Conservation (phyloP, 768 basidiomycete species). For the Pleurotus sapidus region DNA sequence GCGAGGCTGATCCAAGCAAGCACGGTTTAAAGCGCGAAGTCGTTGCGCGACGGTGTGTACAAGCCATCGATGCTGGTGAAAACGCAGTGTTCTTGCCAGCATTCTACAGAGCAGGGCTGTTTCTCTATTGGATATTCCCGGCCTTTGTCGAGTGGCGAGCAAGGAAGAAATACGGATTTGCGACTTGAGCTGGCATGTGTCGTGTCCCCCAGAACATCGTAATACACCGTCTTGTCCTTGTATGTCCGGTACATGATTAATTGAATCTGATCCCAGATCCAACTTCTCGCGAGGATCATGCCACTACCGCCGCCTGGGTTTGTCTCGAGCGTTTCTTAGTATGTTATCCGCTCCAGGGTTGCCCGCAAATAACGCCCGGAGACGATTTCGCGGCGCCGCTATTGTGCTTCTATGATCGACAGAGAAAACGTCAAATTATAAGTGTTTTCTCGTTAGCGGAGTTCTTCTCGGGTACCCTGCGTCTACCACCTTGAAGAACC, state of each 20-base stretch:
- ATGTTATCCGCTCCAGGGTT: too few species aligned
- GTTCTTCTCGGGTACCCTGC: too few species aligned
- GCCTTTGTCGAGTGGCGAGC: slow-evolving; percentile 54
- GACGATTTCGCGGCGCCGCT: too few species aligned
- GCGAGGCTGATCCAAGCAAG: slow-evolving; percentile 53
- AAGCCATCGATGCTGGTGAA: slow-evolving; percentile 56
- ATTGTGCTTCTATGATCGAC: too few species aligned
- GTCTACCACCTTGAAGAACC: too few species aligned
- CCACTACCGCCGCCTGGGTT: too few species aligned
- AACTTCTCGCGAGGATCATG: too few species aligned
- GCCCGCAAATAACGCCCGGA: too few species aligned
- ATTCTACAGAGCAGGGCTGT: slow-evolving; percentile 42
- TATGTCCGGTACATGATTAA: neutral
- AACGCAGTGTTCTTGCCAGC: slow-evolving; percentile 58
- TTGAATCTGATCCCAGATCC: too few species aligned
- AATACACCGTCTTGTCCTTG: neutral
- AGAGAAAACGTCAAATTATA: too few species aligned
- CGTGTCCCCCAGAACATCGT: neutral
- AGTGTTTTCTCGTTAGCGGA: too few species aligned
- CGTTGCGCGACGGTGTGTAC: slow-evolving; percentile 60
- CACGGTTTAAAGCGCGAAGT: slow-evolving; percentile 54
- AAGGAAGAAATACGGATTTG: slow-evolving; percentile 63
- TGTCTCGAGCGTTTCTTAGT: too few species aligned
- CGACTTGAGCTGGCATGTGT: neutral
- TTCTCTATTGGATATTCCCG: slow-evolving; percentile 68